Evolutionary conservation across 768 basidiomycete genomes (phyloP).

Genomic region (Phallus indusiatus): DNA sequence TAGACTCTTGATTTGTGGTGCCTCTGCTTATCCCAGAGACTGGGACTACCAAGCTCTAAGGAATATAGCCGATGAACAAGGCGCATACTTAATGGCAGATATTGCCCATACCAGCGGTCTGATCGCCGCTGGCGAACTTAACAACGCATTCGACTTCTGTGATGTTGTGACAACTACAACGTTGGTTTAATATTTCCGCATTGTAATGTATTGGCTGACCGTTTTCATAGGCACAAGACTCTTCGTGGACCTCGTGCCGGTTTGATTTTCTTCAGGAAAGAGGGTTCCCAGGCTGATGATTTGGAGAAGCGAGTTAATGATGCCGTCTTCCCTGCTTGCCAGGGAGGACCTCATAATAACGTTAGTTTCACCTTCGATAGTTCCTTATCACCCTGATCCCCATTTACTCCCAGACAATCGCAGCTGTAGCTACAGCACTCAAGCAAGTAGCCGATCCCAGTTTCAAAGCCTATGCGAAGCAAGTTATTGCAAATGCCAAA

Average conservation of each 20-base stretch:
- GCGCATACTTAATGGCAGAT: slow-evolving; percentile 90
- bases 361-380: slow-evolving; percentile 31
- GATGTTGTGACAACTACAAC: slow-evolving; percentile 98
- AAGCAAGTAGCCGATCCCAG: slow-evolving; percentile 84
- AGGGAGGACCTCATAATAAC: slow-evolving; percentile 99
- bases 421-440: slow-evolving; percentile 87
- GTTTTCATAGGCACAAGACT: slow-evolving; percentile 80
- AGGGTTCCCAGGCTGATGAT: slow-evolving; percentile 69
- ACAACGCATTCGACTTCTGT: slow-evolving; percentile 89
- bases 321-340: slow-evolving; percentile 99
- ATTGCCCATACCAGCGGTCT: slow-evolving; percentile 97
- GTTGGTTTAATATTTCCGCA: slow-evolving; percentile 30
- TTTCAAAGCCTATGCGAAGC: slow-evolving; percentile 87
- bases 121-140: slow-evolving; percentile 84
- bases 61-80: slow-evolving; percentile 75
- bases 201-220: neutral
- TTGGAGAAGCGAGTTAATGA: slow-evolving; percentile 97
- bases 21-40: slow-evolving; percentile 96
- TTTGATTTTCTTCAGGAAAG: slow-evolving; percentile 96
- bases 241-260: slow-evolving; percentile 97
- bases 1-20: slow-evolving; percentile 91
- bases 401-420: slow-evolving; percentile 63
- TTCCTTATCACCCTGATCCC: neutral
- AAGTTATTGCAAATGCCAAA: slow-evolving; percentile 84
- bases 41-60: slow-evolving; percentile 89